These are phyloP conservation scores for Tripidium arundinaceum DNA, from an alignment of 202 grass and related monocot species.

Conservation along the genomic window DNA sequence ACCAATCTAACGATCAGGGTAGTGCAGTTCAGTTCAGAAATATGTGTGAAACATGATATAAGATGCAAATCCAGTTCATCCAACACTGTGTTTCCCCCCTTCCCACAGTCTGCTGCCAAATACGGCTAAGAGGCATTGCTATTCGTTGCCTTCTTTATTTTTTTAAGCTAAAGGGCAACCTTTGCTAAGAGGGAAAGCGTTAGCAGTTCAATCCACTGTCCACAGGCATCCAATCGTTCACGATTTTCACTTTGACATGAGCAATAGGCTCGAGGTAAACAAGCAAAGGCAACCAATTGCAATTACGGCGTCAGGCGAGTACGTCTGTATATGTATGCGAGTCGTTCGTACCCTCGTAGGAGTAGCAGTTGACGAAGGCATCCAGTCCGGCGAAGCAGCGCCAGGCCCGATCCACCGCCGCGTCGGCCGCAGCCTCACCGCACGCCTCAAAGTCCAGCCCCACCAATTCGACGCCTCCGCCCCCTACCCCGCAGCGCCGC, in stretches of 20 bases:
- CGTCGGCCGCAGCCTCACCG: slow-evolving; percentile 46
- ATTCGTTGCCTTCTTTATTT: too few species aligned
- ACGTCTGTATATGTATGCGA: background rate
- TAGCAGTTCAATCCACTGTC: background rate
- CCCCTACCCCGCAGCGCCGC: background rate
- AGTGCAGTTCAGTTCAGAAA: background rate
- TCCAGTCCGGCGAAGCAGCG: slow-evolving; percentile 49
- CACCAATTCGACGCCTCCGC: slow-evolving; percentile 42
- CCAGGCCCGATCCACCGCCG: slow-evolving; percentile 59
- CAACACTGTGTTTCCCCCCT: background rate
- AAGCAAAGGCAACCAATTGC: background rate
- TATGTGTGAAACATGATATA: background rate
- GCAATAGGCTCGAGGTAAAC: background rate
- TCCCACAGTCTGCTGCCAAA: background rate
- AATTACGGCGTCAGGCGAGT: background rate
- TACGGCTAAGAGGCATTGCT: too few species aligned
- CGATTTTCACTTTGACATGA: background rate
- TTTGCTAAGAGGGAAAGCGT: too few species aligned
- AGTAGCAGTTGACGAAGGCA: slow-evolving; percentile 65
- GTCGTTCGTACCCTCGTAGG: slow-evolving; percentile 62
- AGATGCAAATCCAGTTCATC: background rate
- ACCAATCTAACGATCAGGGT: background rate
- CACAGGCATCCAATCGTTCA: background rate
- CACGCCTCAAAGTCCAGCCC: slow-evolving; percentile 59
- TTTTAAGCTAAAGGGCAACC: too few species aligned